Conservation (phyloP, 148 eudicot species). For the Gaultheria prostrata region DNA sequence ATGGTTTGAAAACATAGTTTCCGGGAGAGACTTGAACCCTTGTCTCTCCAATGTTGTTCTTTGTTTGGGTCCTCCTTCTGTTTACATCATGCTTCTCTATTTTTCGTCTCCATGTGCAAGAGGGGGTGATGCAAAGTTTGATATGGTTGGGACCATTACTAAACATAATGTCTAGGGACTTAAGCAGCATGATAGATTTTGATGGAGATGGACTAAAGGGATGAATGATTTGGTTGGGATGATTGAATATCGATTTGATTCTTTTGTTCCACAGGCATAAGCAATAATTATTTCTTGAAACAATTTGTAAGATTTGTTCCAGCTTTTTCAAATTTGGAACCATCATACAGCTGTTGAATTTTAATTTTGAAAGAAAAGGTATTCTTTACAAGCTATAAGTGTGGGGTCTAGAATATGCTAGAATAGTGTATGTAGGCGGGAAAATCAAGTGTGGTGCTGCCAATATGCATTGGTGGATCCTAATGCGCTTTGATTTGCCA, state of each 20-base stretch:
- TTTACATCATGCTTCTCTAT: background rate
- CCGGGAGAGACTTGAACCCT: background rate
- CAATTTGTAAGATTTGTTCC: background rate
- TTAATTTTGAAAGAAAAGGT: background rate
- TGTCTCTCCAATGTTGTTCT: background rate
- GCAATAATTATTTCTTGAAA: background rate
- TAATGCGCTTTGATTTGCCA: background rate
- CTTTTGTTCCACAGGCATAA: background rate
- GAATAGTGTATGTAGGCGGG: background rate
- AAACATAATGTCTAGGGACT: background rate
- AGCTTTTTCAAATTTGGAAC: background rate
- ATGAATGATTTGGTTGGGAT: background rate
- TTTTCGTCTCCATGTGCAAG: background rate
- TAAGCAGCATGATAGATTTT: background rate
- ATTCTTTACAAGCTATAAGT: background rate
- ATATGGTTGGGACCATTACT: background rate
- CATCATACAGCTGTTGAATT: background rate
- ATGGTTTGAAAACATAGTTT: background rate
- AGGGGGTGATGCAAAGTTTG: background rate
- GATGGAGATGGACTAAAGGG: conserved; percentile 3
- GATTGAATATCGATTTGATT: background rate
- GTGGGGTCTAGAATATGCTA: background rate
- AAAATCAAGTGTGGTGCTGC: background rate
- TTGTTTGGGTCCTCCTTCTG: background rate
- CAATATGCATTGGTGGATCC: background rate